These are phyloP conservation scores for Monoraphidium neglectum DNA, from an alignment of 139 green algal species.

Conservation along the genomic window DNA sequence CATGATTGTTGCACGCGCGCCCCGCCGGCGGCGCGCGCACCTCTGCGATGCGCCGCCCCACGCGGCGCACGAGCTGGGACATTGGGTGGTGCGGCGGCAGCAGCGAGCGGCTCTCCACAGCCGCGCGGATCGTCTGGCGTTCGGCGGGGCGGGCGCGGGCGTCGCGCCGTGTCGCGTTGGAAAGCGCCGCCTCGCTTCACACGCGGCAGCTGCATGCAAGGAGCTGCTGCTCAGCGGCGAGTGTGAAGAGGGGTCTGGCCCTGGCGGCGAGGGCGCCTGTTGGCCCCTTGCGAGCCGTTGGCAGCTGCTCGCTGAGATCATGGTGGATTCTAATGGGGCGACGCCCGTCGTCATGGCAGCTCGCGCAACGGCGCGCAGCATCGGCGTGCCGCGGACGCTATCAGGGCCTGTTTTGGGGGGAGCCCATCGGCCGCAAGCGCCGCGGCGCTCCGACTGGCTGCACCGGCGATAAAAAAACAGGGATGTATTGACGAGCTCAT, in stretches of 20 bases:
- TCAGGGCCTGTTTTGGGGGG: too few relatives aligned
- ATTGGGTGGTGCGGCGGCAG: constrained; percentile 48
- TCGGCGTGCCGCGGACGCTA: too few relatives aligned
- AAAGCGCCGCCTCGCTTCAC: not conserved
- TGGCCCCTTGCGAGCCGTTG: too few relatives aligned
- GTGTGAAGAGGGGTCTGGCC: too few relatives aligned
- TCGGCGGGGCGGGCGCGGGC: not conserved
- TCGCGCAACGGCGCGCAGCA: too few relatives aligned
- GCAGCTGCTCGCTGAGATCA: too few relatives aligned
- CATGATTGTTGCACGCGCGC: not conserved
- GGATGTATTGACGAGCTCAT: not conserved
- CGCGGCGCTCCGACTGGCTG: too few relatives aligned
- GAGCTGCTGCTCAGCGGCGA: too few relatives aligned
- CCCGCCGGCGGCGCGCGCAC: not conserved
- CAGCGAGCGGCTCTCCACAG: constrained; percentile 38
- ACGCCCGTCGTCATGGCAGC: too few relatives aligned
- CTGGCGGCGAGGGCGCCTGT: too few relatives aligned
- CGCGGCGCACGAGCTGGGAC: constrained; percentile 25
- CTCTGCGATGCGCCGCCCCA: constrained; percentile 41
- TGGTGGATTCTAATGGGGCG: too few relatives aligned
- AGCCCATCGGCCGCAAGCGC: too few relatives aligned
- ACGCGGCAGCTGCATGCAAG: not conserved
- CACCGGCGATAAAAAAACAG: not conserved
- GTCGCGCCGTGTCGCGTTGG: not conserved
- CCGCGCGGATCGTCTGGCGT: constrained; percentile 47